Base-by-base conservation (phyloP, 1,284 basidiomycete genomes). In the Cryptococcus sp. region DNA sequence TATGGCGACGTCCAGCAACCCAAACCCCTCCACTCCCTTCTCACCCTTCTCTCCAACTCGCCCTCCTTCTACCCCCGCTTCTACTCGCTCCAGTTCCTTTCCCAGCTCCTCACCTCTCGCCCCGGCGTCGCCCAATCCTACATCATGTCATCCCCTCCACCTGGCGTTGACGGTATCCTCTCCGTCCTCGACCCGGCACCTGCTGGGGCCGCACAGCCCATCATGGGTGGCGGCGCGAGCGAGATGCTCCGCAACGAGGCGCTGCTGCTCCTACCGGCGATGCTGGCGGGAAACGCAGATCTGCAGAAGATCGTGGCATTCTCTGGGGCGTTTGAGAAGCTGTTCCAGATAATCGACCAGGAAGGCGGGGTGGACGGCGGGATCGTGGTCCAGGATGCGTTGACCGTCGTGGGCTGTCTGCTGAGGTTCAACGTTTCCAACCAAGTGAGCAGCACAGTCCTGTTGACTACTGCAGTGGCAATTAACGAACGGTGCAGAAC, bases 301-400 rank as follows among this genome's bases (percentile, higher is more conserved):
- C 89, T 98, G 49, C 95, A 98, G 73, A 98, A 98, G 78, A 87
- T 98, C 21, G 85, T 98, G 43, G 93, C 94, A 0, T 99, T 99
- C 70, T 93, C 95, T 66, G 94, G 96, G 33, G 90, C 89, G 0
- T 98, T 99, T 70, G 95, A 99, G 79, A 91, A 89, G 71, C 82
- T 98, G 35, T 92, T 98, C 78, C 87, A 87, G 58, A 92, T 92
- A 48, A 84, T 98, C 60, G 82, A 84, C 7, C 82, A 85, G 57
- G 95, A 97, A 77, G 90, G 92, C 40, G 92, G 96, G 0, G 82
- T 95, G 39, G 94, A 98, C 65, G 91, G 92, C 18, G 93, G 93
- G 7, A 82, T 88, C 58, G 87, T 91, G 39, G 87, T 91, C 0
- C 87, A 91, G 65, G 89, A 95, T 65, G 90, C 91, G 11, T 79